Evolutionary conservation across 2,329 filamentous ascomycete genomes (phyloP), one percentile per base, ranked within the genome.

Genomic region (Ophiostoma ips): DNA sequence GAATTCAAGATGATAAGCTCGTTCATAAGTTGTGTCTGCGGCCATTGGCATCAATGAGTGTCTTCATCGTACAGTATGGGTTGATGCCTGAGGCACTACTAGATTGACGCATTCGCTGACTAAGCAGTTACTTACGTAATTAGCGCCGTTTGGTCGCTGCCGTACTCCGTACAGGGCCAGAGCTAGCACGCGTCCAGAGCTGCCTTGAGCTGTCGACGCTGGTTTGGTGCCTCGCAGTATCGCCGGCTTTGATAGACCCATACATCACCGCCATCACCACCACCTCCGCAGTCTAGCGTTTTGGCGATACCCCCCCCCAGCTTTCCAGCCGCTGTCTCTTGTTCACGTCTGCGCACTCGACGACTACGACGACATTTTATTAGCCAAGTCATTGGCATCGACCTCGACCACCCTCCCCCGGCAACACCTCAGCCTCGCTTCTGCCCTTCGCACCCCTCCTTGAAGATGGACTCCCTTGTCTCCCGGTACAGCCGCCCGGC

Each of bases 401-500:
- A n/a, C 21, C 21, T 9, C 21, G 21, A 43, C 40, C 21, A 43
- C 24, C 10, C 28, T 45, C 31, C n/a, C 19, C 13, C 35, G n/a
- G 13, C 21, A 11, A n/a, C 13, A 34, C 30, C n/a, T 19, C 30
- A 45, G n/a, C 28, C 15, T 18, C 28, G 16, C 28, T 24, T 21
- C 9, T n/a, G 10, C 19, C 3, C 34, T n/a, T n/a, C n/a, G n/a
- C n/a, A n/a, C 11, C 16, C 34, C n/a, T 16, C 8, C 16, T 13
- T 16, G 37, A 47, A 16, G 0, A 98, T 98, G 92, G 87, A 98
- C 69, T 79, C 87, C 61, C 81, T 98, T 65, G 87, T 98, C 60
- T 82, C 89, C 59, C 85, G 83, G 68, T 96, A 96, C 77, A 87
- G 84, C 70, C 81, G 83, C 61, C 81, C 88, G 61, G 74, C 82